Base-by-base conservation (phyloP, 805 yeast genomes). In the Ogataea haglerorum region DNA sequence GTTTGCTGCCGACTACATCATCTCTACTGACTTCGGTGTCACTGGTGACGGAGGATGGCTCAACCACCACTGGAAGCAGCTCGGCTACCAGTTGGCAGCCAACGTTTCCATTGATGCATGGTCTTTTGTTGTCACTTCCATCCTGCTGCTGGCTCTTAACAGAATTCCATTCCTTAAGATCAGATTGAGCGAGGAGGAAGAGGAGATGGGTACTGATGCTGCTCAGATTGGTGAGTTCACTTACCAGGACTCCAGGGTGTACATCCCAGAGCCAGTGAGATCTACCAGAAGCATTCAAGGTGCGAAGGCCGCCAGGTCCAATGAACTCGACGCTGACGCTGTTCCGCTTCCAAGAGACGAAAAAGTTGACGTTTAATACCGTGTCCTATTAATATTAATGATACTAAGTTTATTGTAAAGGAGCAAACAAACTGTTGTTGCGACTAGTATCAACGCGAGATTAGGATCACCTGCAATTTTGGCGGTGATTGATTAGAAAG, bases 141-240 rank as follows among this genome's bases (percentile, higher is more conserved):
- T 85, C 43, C 67, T 91, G 31, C 70, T 88, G 52, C 65, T 78
- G 24, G 60, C 67, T 30, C 76, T 85, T 78, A 84, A 88, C 73
- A 72, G 69, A 56, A 70, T 88, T 48, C 96, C 96, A 49, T 78
- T 80, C 70, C 73, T 90, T 60, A 79, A 82, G 65, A 69, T 91
- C 59, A 79, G 97, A 70, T 76, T 89, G 54, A 75, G 80, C 50
- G 85, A 85, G 56, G 96, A 89, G 47, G 91, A 85, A 62, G 98
- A 91, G 68, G 78, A 82, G 49, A 59, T 81, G 52, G 97, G 98
- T 47, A 82, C 93, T 22, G 99, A 91, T 66, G 74, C 82, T 48
- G 80, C 88, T 15, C 89, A 90, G 70, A 87, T 89, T 57, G 96
- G 96, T 53, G 98, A 90, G 65, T 80, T 78, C 61, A 85, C 95